phyloP scores from a whole-genome alignment of 1,284 basidiomycete species.

The Malassezia yamatoensis region DNA sequence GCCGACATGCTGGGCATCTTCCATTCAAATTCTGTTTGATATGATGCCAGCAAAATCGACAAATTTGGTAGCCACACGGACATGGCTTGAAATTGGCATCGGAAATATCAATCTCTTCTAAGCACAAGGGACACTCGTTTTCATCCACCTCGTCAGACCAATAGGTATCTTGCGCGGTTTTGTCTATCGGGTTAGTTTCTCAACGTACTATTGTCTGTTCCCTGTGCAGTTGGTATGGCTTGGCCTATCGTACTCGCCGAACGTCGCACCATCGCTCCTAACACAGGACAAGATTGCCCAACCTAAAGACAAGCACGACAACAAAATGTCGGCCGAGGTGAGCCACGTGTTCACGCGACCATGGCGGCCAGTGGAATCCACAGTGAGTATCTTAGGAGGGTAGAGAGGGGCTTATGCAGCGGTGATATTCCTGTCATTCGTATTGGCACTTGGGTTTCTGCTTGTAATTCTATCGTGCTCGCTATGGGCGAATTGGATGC shows the following conservation, averaged over 20 bases:
- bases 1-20: slow-evolving; percentile 89
- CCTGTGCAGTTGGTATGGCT: neutral
- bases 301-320: neutral
- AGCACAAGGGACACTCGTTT: slow-evolving; percentile 92
- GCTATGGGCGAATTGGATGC: slow-evolving; percentile 91
- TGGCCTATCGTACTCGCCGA: neutral
- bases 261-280: slow-evolving; percentile 5
- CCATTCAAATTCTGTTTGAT: slow-evolving; percentile 93
- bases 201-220: neutral
- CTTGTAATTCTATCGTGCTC: slow-evolving; percentile 97
- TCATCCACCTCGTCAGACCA: slow-evolving; percentile 57
- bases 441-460: slow-evolving; percentile 89
- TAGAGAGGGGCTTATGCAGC: slow-evolving; percentile 19
- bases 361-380: slow-evolving; percentile 10
- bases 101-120: slow-evolving; percentile 97
- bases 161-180: slow-evolving; percentile 4
- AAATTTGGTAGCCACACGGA: slow-evolving; percentile 96
- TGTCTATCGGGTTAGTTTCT: neutral
- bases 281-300: too few species aligned
- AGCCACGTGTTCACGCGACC: slow-evolving; percentile 1
- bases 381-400: neutral
- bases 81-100: slow-evolving; percentile 99
- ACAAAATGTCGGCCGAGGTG: slow-evolving; percentile 7
- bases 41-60: slow-evolving; percentile 98
- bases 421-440: slow-evolving; percentile 59